Evolutionary conservation across 345 rosid genomes (phyloP).

Genomic region (Gossypium herbaceum): DNA sequence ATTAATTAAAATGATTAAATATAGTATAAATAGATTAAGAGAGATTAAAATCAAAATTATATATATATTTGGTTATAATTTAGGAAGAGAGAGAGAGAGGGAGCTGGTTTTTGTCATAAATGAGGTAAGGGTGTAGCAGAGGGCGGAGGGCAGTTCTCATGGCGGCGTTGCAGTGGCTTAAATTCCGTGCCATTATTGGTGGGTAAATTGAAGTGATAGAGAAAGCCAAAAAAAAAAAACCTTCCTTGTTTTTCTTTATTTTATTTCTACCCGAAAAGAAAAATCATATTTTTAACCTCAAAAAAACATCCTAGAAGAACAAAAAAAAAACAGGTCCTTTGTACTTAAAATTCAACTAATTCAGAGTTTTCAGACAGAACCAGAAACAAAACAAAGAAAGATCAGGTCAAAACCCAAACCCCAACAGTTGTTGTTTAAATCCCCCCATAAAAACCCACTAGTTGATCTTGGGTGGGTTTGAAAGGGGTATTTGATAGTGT

Average conservation of each 20-base stretch:
- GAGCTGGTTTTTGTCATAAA: conserved; percentile 24
- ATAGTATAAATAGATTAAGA: not conserved
- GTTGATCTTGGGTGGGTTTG: conserved; percentile 2
- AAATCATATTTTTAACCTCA: conserved; percentile 7
- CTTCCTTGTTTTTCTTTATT: conserved; percentile 2
- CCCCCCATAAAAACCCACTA: conserved; percentile 21
- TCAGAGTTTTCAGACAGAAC: conserved; percentile 15
- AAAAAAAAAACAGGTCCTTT: not conserved
- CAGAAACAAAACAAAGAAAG: conserved; percentile 21
- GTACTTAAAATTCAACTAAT: not conserved
- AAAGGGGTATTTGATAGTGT: conserved; percentile 20
- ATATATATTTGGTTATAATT: conserved; percentile 1
- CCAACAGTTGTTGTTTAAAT: conserved; percentile 11
- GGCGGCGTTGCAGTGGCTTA: conserved; percentile 76
- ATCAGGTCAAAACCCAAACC: conserved; percentile 21
- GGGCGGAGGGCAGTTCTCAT: conserved; percentile 47
- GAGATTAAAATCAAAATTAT: not conserved
- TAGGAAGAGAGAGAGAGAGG: conserved; percentile 13
- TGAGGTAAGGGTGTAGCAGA: conserved; percentile 32
- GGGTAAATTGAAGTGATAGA: conserved; percentile 19
- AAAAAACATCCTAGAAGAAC: conserved; percentile 16
- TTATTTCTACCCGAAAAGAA: conserved; percentile 12
- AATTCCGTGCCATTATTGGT: conserved; percentile 55
- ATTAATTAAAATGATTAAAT: too few relatives aligned
- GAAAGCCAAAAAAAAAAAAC: not conserved